Base-by-base conservation (phyloP, 352 stramenopile genomes). In the Phytopythium litorale region DNA sequence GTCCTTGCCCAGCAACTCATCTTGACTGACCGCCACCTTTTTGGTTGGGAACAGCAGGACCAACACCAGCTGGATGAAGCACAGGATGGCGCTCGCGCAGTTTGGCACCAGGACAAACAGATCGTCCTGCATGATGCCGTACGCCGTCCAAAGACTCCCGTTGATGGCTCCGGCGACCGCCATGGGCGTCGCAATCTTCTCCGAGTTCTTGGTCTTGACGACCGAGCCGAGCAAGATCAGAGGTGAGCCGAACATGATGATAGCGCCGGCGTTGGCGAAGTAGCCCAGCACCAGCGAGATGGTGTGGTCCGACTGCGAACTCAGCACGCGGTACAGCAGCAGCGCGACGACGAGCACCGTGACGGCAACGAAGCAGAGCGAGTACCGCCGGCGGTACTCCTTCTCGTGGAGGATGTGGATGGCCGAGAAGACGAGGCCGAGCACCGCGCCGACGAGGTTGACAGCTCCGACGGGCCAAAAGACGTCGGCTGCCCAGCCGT, bases 31-130 rank as follows among this genome's bases (percentile, higher is more conserved):
- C 18, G 23, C 42, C 11, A 42, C 30, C 19, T 62, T 54, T 6
- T 35, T 66, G 12, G 56, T 51, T 2, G 65, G 65, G 62, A 60
- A 75, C 21, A 72, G n/a, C 16, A 65, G 7, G n/a, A 70, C 66
- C 18, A 75, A 33, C 19, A 65, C 37, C 1, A 75, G 42, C 56
- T 75, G 68, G n/a, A 72, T 58, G 4, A 75, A 25, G 45, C 65
- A 67, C 58, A 75, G 42, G 9, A 63, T 23, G 6, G 49, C 62
- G 49, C 63, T 66, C n/a, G 66, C 69, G 16, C 51, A 60, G 35
- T 76, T 76, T 12, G 65, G 68, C 7, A 76, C 65, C 8, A 76
- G 51, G 51, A 76, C 68, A 33, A 67, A 76, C 50, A 61, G 59
- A 58, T 76, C 68, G 11, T 52, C 69, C 45, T 68, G 48, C 43